Conservation (phyloP, 768 basidiomycete genomes). For the Agrocybe praecox region DNA sequence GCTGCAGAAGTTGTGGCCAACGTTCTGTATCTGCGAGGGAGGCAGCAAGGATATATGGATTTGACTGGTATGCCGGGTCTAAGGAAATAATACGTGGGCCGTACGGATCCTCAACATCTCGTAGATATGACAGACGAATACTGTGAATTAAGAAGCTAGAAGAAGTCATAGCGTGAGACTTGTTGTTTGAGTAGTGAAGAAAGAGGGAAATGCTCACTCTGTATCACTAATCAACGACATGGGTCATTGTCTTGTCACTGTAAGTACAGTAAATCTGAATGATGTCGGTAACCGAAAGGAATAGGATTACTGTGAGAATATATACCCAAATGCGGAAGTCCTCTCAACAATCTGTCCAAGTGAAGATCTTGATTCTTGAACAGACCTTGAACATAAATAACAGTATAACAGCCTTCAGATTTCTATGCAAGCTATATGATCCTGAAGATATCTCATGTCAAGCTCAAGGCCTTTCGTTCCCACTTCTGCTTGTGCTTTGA, state of each 20-base stretch:
- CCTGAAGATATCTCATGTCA: background rate
- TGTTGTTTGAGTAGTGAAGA: background rate
- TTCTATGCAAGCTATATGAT: background rate
- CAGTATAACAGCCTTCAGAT: too few relatives aligned
- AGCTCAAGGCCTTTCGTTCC: background rate
- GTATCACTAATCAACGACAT: constrained; percentile 27
- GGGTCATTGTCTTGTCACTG: constrained; percentile 11
- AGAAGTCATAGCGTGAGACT: constrained; percentile 4
- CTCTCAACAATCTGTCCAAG: background rate
- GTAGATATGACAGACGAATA: constrained; percentile 84
- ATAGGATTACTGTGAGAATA: background rate
- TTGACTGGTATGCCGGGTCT: constrained; percentile 74
- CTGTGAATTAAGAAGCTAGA: constrained; percentile 76
- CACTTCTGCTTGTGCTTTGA: constrained; percentile 6
- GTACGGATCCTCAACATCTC: constrained; percentile 86
- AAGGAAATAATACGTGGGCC: constrained; percentile 81
- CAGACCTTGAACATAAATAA: too few relatives aligned
- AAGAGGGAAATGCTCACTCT: constrained; percentile 14
- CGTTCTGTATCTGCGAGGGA: constrained; percentile 75
- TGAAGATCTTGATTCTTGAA: too few relatives aligned
- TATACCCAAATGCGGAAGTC: background rate
- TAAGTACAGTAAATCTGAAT: background rate
- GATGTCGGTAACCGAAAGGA: background rate
- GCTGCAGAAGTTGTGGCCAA: constrained; percentile 84
- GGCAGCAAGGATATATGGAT: constrained; percentile 82